These are phyloP conservation scores for Marchantia polymorpha DNA, from an alignment of 225 moss, liverwort and hornwort genomes.

Conservation along the genomic window DNA sequence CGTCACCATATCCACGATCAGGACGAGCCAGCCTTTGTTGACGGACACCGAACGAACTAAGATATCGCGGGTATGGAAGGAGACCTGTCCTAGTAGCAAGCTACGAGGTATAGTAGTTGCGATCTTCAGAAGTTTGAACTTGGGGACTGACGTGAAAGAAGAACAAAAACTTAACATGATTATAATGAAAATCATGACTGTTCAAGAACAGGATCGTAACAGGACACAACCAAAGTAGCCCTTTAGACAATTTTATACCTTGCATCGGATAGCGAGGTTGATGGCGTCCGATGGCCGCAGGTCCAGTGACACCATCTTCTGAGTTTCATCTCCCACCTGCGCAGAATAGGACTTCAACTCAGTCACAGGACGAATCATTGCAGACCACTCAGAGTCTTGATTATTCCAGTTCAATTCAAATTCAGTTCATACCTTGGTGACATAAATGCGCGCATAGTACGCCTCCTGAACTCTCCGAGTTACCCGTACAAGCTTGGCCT, in stretches of 20 bases:
- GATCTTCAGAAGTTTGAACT: too few species aligned
- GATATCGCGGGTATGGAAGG: too few species aligned
- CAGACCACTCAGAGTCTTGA: background rate
- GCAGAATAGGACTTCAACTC: background rate
- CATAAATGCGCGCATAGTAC: conserved; percentile 79
- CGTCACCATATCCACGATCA: background rate
- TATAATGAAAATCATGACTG: too few species aligned
- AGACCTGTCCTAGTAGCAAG: too few species aligned
- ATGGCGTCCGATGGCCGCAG: conserved; percentile 92
- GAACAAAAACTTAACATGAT: too few species aligned
- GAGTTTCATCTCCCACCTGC: conserved; percentile 59
- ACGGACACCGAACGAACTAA: too few species aligned
- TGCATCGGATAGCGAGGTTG: conserved; percentile 78
- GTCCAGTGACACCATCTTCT: conserved; percentile 66
- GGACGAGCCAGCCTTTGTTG: background rate
- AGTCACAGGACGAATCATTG: background rate
- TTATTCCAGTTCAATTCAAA: background rate
- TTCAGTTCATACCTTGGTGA: conserved; percentile 51
- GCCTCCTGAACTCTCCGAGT: conserved; percentile 89
- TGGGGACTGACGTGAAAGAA: too few species aligned
- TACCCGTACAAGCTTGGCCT: conserved; percentile 79
- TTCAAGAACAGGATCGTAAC: too few species aligned
- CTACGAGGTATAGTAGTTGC: too few species aligned
- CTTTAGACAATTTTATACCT: conserved; percentile 29
- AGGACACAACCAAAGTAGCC: background rate